Conservation (phyloP, 1,284 basidiomycete genomes). For the Austroboletus novae-zelandiae region DNA sequence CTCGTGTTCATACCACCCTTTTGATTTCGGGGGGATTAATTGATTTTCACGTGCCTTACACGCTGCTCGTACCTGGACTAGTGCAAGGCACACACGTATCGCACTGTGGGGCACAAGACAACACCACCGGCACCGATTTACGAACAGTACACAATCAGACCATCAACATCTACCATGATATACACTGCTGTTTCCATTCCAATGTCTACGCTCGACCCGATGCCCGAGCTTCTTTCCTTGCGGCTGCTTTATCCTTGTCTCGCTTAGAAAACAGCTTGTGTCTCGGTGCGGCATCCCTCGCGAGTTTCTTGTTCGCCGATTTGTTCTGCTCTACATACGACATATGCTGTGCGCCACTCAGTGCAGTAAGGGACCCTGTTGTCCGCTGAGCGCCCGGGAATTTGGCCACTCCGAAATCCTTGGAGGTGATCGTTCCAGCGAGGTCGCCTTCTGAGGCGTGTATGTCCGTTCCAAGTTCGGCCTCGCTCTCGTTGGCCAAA, state of each 20-base stretch:
- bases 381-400: constrained; percentile 79
- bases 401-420: constrained; percentile 62
- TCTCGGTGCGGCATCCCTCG: constrained; percentile 61
- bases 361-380: constrained; percentile 78
- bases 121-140: constrained; percentile 17
- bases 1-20: constrained; percentile 29
- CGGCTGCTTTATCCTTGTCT: constrained; percentile 62
- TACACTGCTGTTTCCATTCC: neutral
- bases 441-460: constrained; percentile 75
- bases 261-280: constrained; percentile 84
- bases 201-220: constrained; percentile 34
- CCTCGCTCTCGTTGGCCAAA: constrained; percentile 88
- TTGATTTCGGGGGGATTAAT: constrained; percentile 29
- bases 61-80: constrained; percentile 24
- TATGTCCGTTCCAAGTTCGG: constrained; percentile 85
- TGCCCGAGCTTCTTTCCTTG: constrained; percentile 51
- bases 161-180: constrained; percentile 14
- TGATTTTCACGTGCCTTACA: constrained; percentile 30
- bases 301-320: constrained; percentile 82
- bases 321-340: constrained; percentile 91
- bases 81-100: constrained; percentile 20
- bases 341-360: constrained; percentile 89
- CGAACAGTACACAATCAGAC: constrained; percentile 14
- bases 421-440: constrained; percentile 75
- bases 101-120: constrained; percentile 14